Conservation (phyloP, 2,329 filamentous ascomycete genomes). For the Cladosporium sp. region DNA sequence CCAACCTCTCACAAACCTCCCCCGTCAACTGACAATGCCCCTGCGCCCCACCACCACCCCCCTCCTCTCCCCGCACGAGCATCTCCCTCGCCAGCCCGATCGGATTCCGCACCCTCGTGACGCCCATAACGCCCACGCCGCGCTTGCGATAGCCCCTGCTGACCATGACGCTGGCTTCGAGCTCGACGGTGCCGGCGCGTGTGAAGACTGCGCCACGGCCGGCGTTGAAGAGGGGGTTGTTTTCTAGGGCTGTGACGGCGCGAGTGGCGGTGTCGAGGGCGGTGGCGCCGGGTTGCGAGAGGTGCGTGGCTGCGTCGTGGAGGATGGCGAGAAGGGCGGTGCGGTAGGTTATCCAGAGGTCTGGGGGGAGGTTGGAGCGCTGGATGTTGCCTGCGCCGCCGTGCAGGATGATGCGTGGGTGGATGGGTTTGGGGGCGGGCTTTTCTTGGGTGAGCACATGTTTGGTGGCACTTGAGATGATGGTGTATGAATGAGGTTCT, state of each 20-base stretch:
- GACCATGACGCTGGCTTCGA: slow-evolving; percentile 86
- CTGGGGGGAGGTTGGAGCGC: slow-evolving; percentile 33
- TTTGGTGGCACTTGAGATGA: too few species aligned
- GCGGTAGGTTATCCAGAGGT: slow-evolving; percentile 36
- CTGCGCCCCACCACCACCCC: slow-evolving; percentile 57
- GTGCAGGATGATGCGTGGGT: slow-evolving; percentile 46
- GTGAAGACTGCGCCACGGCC: slow-evolving; percentile 85
- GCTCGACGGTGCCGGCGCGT: slow-evolving; percentile 73
- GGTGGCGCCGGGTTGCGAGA: slow-evolving; percentile 39
- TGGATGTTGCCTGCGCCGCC: slow-evolving; percentile 47
- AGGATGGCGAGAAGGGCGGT: slow-evolving; percentile 37
- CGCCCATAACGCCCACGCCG: slow-evolving; percentile 70
- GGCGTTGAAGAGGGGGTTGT: slow-evolving; percentile 79
- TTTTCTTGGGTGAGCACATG: slow-evolving; percentile 18
- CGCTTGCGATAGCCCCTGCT: slow-evolving; percentile 68
- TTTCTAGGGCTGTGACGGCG: slow-evolving; percentile 71
- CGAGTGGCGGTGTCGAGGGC: slow-evolving; percentile 72
- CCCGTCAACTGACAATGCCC: slow-evolving; percentile 69
- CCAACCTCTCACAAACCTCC: slow-evolving; percentile 64
- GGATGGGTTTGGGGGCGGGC: slow-evolving; percentile 22
- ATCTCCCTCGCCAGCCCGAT: slow-evolving; percentile 69
- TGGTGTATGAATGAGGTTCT: too few species aligned
- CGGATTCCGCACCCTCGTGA: slow-evolving; percentile 73
- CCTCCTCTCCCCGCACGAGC: slow-evolving; percentile 62
- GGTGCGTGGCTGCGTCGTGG: slow-evolving; percentile 22